Conservation (phyloP, 371 early-diverging fungal genomes). For the Zychaea mexicana region DNA sequence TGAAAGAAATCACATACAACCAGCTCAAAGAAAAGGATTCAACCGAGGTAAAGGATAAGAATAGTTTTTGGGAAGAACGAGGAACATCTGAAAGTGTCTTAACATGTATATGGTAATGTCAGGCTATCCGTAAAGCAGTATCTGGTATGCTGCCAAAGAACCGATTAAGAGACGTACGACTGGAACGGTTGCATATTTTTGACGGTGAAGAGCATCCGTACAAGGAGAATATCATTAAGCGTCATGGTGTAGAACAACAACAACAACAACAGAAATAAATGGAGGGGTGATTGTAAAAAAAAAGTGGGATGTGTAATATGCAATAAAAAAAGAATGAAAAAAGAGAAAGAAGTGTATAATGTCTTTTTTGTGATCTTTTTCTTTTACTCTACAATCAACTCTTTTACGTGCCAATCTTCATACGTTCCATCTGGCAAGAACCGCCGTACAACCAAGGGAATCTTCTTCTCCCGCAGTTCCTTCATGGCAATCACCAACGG, state of each 20-base stretch:
- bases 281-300: background rate
- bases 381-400: slow-evolving; percentile 75
- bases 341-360: background rate
- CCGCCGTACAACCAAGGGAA: slow-evolving; percentile 96
- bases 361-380: background rate
- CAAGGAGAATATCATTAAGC: slow-evolving; percentile 83
- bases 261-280: slow-evolving; percentile 14
- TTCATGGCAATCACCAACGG: slow-evolving; percentile 98
- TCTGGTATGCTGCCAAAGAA: slow-evolving; percentile 98
- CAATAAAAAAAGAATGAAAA: background rate
- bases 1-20: slow-evolving; percentile 82
- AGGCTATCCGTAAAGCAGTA: slow-evolving; percentile 89
- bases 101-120: background rate
- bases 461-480: slow-evolving; percentile 94
- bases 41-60: slow-evolving; percentile 56
- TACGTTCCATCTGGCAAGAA: slow-evolving; percentile 96
- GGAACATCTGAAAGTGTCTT: background rate
- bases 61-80: background rate
- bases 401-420: slow-evolving; percentile 98
- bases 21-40: slow-evolving; percentile 80
- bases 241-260: slow-evolving; percentile 66
- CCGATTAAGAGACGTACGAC: slow-evolving; percentile 78
- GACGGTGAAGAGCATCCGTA: slow-evolving; percentile 93
- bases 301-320: background rate
- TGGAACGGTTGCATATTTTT: slow-evolving; percentile 85